Percentiles rank a stretch among this genome's conserved stretches.
phyloP scores from a whole-genome alignment of 139 green algal genomes.

The Microglena sp. region DNA sequence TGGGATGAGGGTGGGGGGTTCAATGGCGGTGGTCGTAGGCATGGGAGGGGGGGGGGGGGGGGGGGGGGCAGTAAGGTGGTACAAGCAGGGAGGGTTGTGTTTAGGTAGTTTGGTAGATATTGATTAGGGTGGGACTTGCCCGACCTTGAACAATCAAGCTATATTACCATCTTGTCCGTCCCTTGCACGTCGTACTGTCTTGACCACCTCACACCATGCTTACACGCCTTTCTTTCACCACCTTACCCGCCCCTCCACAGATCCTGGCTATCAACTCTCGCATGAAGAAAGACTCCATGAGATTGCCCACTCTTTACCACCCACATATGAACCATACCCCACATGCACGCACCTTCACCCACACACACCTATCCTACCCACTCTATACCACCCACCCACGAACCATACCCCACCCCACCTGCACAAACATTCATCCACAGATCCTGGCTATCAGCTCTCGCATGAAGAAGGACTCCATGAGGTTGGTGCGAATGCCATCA shows the following conservation, averaged over 20 bases:
- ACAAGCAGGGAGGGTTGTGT: not conserved
- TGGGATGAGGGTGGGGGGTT: not conserved
- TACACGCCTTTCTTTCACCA: too few relatives aligned
- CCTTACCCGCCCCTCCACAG: constrained; percentile 18
- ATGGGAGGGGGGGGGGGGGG: not conserved
- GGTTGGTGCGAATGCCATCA: not conserved
- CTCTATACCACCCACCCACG: too few relatives aligned
- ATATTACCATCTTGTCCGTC: not conserved
- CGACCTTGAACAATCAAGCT: not conserved
- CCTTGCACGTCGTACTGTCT: not conserved
- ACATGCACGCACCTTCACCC: too few relatives aligned
- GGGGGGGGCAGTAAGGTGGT: not conserved
- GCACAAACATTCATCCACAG: not conserved
- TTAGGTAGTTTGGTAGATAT: too few relatives aligned
- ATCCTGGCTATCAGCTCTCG: not conserved
- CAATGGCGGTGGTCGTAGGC: not conserved
- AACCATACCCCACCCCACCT: too few relatives aligned
- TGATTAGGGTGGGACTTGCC: too few relatives aligned
- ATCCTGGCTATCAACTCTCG: constrained; percentile 67
- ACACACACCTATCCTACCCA: too few relatives aligned
- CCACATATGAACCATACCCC: too few relatives aligned
- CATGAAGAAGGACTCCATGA: not conserved
- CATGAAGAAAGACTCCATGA: not conserved
- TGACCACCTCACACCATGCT: not conserved
- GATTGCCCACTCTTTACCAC: too few relatives aligned